A percentile compares a stretch with the other conserved stretches of the same genome.
phyloP scores from a whole-genome alignment of 1,284 basidiomycete species.

The Tilletia caries region DNA sequence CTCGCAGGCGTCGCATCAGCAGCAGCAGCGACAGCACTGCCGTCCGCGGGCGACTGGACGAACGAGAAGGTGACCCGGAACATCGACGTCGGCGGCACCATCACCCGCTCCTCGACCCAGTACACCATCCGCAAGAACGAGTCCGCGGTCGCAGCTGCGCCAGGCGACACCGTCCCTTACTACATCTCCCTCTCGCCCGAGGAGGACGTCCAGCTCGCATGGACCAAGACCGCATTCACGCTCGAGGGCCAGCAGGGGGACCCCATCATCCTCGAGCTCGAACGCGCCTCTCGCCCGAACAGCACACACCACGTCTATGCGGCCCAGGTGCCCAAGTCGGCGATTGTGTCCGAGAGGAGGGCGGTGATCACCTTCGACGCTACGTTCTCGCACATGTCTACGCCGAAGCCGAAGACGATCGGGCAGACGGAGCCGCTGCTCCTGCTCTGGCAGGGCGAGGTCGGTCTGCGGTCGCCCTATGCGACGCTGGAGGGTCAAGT shows the following conservation, averaged over 20 bases:
- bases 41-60: constrained; percentile 25
- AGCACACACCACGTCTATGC: constrained; percentile 18
- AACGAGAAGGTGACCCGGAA: constrained; percentile 31
- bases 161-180: constrained; percentile 26
- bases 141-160: constrained; percentile 25
- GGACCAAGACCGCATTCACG: constrained; percentile 18
- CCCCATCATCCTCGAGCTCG: constrained; percentile 21
- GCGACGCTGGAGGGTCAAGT: constrained; percentile 73
- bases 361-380: constrained; percentile 46
- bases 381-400: constrained; percentile 71
- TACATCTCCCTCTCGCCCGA: constrained; percentile 16
- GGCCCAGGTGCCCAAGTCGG: constrained; percentile 14
- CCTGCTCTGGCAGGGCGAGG: constrained; percentile 70
- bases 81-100: constrained; percentile 39
- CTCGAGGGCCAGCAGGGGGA: constrained; percentile 29
- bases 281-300: constrained; percentile 17
- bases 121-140: constrained; percentile 35
- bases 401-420: constrained; percentile 71
- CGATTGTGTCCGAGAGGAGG: no score
- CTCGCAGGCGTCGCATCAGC: not conserved
- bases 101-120: constrained; percentile 22
- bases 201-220: constrained; percentile 10
- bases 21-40: constrained; percentile 18
- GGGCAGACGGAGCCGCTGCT: constrained; percentile 75
- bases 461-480: constrained; percentile 80